phyloP scores from a whole-genome alignment of 208 protist species.

The Acanthamoeba healyi region DNA sequence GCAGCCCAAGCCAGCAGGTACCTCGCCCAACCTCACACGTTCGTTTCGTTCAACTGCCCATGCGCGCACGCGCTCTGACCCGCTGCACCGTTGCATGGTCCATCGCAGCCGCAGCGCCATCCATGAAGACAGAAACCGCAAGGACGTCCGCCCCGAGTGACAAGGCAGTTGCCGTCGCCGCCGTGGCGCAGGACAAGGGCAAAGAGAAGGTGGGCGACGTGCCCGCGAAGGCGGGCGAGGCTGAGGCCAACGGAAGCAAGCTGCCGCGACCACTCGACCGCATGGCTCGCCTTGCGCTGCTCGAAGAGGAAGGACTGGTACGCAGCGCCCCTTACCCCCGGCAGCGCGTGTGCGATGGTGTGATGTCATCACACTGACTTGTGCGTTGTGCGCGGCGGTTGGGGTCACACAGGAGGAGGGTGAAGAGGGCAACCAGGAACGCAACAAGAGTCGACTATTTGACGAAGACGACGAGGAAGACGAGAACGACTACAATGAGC shows the following conservation, averaged over 20 bases:
- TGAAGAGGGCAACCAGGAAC: background rate
- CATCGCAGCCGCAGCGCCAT: background rate
- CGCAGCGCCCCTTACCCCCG: background rate
- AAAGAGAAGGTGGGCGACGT: background rate
- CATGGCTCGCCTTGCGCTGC: background rate
- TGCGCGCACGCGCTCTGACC: background rate
- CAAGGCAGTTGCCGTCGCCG: background rate
- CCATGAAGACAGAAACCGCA: background rate
- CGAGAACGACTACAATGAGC: constrained; percentile 57
- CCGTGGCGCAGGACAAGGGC: background rate
- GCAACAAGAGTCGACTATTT: background rate
- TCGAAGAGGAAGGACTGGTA: constrained; percentile 21
- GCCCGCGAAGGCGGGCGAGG: background rate
- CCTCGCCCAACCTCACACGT: background rate
- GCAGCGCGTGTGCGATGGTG: background rate
- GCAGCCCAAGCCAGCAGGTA: constrained; percentile 23
- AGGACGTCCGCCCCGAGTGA: background rate
- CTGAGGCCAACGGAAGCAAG: background rate
- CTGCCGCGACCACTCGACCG: constrained; percentile 28
- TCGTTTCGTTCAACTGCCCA: background rate
- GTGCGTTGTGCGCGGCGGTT: background rate
- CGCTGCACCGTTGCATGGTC: background rate
- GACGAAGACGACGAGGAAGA: constrained; percentile 35
- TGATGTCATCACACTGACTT: background rate
- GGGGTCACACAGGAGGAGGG: background rate